Base-by-base conservation (phyloP, 1,139 yeast genomes). In the Geotrichum klebahnii region DNA sequence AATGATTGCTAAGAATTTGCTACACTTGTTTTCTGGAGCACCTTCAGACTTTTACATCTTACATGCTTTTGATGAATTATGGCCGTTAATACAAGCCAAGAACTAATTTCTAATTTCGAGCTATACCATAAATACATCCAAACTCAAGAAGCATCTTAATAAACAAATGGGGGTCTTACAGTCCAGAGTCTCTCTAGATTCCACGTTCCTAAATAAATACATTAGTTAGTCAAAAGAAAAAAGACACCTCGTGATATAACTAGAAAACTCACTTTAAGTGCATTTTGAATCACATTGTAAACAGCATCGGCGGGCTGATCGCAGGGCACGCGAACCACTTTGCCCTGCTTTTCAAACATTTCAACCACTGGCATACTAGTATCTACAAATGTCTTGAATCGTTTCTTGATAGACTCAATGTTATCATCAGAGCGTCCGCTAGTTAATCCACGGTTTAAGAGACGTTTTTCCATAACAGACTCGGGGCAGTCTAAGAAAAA, bases 281-380 rank as follows among this genome's bases (percentile, higher is more conserved):
- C 88, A 14, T 67, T 70, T 61, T 81, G 75, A 37, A 90, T 96
- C 52, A 82, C 76, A 10, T 61, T 64, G 62, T 84, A 87, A 20
- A 92, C 97, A 36, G 72, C 76, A 44, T 88, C 95, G 20, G 87
- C 92, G 2, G 90, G 75, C 59, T 81, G 79, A 65, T 89, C 84
- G 68, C 97, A 90, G 51, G 76, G 73, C 26, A 92, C 80, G 63
- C 78, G 82, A 48, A 89, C 84, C 14, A 92, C 97, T 66, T 81
- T 85, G 52, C 76, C 80, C 60, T 83, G 84, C 59, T 79, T 74
- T 28, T 79, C 90, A 62, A 80, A 92, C 68, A 87, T 80, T 52
- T 89, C 86, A 40, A 92, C 89, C 12, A 92, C 98, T 1, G 98
- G 98, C 89, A 85, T 85, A 55, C 94, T 83, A 5, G 97, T 89